A percentile compares a stretch with the other conserved stretches of the same genome.
phyloP scores from a whole-genome alignment of 177 flowering plant species.

The Telopea speciosissima region DNA sequence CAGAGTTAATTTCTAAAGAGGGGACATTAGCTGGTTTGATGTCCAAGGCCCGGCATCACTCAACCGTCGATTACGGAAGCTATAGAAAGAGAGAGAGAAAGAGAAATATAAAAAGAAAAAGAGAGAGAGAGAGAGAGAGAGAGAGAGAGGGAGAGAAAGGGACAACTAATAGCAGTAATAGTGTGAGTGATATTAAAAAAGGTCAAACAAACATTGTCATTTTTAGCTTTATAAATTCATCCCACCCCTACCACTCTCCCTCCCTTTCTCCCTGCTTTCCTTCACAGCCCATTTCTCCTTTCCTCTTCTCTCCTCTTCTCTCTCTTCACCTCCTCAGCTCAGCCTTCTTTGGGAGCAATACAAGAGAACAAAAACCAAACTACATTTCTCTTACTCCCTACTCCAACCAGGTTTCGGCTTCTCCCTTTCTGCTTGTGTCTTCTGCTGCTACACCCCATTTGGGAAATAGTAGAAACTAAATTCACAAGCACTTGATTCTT shows the following conservation, averaged over 20 bases:
- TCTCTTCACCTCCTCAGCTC: neutral
- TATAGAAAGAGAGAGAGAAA: conserved; percentile 1
- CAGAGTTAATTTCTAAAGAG: conserved; percentile 3
- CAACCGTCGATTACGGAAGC: conserved; percentile 22
- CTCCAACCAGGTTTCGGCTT: neutral
- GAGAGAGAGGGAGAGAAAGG: neutral
- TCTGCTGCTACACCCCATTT: neutral
- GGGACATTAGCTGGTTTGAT: conserved; percentile 27
- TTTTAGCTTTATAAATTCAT: neutral
- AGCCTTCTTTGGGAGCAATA: neutral
- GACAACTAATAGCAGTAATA: neutral
- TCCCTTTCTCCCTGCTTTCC: neutral
- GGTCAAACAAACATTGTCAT: conserved; percentile 14
- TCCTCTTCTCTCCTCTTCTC: neutral
- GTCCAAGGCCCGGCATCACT: conserved; percentile 47
- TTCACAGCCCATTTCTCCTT: neutral
- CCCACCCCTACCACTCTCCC: neutral
- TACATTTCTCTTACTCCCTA: neutral
- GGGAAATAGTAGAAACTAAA: neutral
- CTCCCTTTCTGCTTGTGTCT: neutral
- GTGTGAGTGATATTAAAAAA: neutral
- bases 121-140: conserved; percentile 2
- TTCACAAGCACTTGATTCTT: neutral
- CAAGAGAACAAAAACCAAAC: neutral
- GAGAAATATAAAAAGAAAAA: conserved; percentile 1